Percentiles rank a stretch among this genome's conserved stretches.
phyloP scores from a whole-genome alignment of 345 rosid species.

The Hibiscus tridactylites region DNA sequence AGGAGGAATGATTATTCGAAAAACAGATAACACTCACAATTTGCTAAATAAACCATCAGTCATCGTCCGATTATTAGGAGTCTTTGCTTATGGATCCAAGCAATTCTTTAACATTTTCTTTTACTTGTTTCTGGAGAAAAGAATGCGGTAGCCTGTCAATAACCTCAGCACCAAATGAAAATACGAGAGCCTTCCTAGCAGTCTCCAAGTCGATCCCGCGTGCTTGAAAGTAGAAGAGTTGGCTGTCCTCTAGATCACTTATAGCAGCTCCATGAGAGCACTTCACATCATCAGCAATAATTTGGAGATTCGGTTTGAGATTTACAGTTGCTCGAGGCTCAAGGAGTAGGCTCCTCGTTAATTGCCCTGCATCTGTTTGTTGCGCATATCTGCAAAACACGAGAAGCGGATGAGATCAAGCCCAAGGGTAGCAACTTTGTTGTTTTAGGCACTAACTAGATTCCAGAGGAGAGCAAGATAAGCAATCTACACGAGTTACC shows the following conservation, averaged over 20 bases:
- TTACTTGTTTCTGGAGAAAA: slow-evolving; percentile 38
- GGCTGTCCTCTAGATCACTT: slow-evolving; percentile 81
- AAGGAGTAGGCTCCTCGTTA: slow-evolving; percentile 74
- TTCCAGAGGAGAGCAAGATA: not conserved
- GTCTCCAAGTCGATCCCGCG: slow-evolving; percentile 55
- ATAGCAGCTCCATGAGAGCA: slow-evolving; percentile 98
- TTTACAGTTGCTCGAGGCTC: slow-evolving; percentile 86
- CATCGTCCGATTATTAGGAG: not conserved
- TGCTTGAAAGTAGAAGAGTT: slow-evolving; percentile 81
- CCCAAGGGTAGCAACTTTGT: not conserved
- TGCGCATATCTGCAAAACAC: slow-evolving; percentile 60
- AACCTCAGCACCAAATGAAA: slow-evolving; percentile 80
- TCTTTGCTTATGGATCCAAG: slow-evolving; percentile 26
- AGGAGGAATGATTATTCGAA: not conserved
- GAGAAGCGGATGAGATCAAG: not conserved
- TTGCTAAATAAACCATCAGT: not conserved
- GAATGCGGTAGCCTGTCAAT: slow-evolving; percentile 45
- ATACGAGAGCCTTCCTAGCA: slow-evolving; percentile 74
- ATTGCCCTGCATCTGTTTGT: slow-evolving; percentile 85
- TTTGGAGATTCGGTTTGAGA: slow-evolving; percentile 90
- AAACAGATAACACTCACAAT: not conserved
- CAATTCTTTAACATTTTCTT: slow-evolving; percentile 48
- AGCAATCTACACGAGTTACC: slow-evolving; percentile 27
- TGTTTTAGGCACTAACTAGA: not conserved
- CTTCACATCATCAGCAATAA: slow-evolving; percentile 71